Base-by-base conservation (phyloP, 176 grass and related monocot species). In the Ananas comosus region DNA sequence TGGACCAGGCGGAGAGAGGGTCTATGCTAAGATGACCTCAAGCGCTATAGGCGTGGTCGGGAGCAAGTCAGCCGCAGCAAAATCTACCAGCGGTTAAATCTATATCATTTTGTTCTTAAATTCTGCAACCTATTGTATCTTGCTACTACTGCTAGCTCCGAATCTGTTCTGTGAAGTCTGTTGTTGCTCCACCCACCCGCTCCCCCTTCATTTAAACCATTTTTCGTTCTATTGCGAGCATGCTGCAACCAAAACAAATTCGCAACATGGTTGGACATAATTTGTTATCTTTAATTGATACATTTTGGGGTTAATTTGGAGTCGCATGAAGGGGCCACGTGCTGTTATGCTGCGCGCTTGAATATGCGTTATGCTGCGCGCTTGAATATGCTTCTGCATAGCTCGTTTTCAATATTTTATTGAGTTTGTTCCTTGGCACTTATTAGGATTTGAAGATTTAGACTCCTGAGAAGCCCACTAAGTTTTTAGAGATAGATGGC, bases 1-100 rank as follows among this genome's bases (percentile, higher is more conserved):
- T 19, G 84, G 80, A 23, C 86, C 89, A 65, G 82, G 75, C 64
- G 89, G 94, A 66, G 82, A 82, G 52, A 90, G 89, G 74, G 84
- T 86, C 68, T 93, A 99, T 71, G 84, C 94, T 1, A 90, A 93
- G 85, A 76, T 93, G 53, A 61, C 53, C 66, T 50, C 53, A 4
- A 42, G 6, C 12, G 75, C 48, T 10, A 58, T 51, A 21, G 51
- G 17, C 50, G 53, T 29, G 59, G 16, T 21, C 50, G 33, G 56
- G 13, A 70, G 70, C 29, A 76, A 66, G 12, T 53, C 73, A 16
- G 67, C 50, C 61, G 70, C 9, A 14, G 12, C 49, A 86, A 78
- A 13, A 16, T 27, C 49, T 28, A 49, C 22, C 57, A 23, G 29
- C 19, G 53, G 80, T 69, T 65, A 74, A 24, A 21, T 21, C 48